Evolutionary conservation across 1,139 yeast genomes (phyloP).

Genomic region (Yamadazyma sp.): DNA sequence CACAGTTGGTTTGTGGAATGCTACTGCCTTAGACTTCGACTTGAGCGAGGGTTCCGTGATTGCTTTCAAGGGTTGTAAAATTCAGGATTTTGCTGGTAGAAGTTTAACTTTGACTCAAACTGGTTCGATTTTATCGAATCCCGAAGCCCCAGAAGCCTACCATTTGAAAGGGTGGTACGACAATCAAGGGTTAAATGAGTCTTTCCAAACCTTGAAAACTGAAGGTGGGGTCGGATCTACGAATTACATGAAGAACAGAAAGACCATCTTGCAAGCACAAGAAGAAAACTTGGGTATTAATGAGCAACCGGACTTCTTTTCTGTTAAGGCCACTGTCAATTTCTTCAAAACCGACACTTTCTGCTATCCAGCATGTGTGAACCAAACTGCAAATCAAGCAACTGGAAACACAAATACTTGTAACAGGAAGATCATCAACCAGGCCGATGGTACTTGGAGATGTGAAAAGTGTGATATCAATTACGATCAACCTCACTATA

Average conservation of each 20-base stretch:
- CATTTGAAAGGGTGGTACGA: conserved; percentile 95
- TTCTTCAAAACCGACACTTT: conserved; percentile 73
- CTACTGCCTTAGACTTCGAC: conserved; percentile 74
- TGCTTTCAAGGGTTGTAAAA: conserved; percentile 88
- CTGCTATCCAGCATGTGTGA: conserved; percentile 88
- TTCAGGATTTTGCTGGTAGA: conserved; percentile 87
- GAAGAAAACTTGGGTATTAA: conserved; percentile 69
- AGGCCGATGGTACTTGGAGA: conserved; percentile 78
- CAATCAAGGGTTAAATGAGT: conserved; percentile 64
- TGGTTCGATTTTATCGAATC: conserved; percentile 74
- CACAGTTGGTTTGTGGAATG: conserved; percentile 87
- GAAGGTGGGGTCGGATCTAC: conserved; percentile 26
- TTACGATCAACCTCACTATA: conserved; percentile 67
- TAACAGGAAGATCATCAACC: conserved; percentile 78
- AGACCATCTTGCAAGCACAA: conserved; percentile 66
- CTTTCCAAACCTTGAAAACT: conserved; percentile 60
- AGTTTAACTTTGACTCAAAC: conserved; percentile 78
- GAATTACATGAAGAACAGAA: conserved; percentile 50
- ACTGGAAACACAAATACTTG: conserved; percentile 44
- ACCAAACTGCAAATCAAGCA: conserved; percentile 23
- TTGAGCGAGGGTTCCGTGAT: conserved; percentile 81
- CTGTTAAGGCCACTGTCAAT: conserved; percentile 70
- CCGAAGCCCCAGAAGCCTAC: conserved; percentile 87
- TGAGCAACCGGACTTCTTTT: conserved; percentile 78
- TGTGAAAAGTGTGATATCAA: conserved; percentile 87